These are phyloP conservation scores for Physcomitrium patens DNA, from an alignment of 225 moss, liverwort and hornwort species.

Conservation along the genomic window DNA sequence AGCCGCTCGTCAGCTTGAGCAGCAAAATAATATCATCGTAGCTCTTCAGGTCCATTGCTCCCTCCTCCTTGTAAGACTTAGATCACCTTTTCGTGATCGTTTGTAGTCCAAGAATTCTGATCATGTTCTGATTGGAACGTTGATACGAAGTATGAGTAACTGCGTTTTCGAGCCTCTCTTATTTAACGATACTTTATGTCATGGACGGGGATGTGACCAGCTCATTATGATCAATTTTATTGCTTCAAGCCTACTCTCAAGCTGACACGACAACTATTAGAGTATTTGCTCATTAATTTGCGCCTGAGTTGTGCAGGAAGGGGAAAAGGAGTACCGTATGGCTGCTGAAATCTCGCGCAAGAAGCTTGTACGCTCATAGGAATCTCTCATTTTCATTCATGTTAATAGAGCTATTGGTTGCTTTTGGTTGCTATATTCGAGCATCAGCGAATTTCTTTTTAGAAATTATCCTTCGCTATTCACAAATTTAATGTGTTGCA, in stretches of 20 bases:
- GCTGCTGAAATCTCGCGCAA: too few relatives aligned
- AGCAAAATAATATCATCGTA: slow-evolving; percentile 79
- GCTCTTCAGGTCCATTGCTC: slow-evolving; percentile 64
- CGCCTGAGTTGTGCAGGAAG: too few relatives aligned
- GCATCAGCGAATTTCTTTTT: too few relatives aligned
- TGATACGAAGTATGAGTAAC: slow-evolving; percentile 1
- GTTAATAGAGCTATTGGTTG: too few relatives aligned
- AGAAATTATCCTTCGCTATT: neutral
- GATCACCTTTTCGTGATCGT: slow-evolving; percentile 18
- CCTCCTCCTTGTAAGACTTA: neutral
- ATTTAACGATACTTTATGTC: slow-evolving; percentile 7
- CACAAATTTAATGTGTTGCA: slow-evolving; percentile 16
- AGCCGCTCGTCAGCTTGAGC: slow-evolving; percentile 78
- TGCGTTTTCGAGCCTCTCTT: neutral
- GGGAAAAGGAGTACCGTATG: too few relatives aligned
- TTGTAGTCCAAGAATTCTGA: slow-evolving; percentile 13
- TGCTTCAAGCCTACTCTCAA: too few relatives aligned
- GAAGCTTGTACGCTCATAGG: too few relatives aligned
- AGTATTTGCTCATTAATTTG: too few relatives aligned
- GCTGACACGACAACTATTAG: too few relatives aligned
- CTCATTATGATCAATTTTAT: too few relatives aligned
- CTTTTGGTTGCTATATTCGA: too few relatives aligned
- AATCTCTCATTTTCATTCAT: too few relatives aligned
- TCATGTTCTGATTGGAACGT: slow-evolving; percentile 8
- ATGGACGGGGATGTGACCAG: neutral